A percentile compares a stretch with the other conserved stretches of the same genome.
These are phyloP conservation scores for Russula compacta DNA, from an alignment of 768 basidiomycete genomes.

Conservation along the genomic window DNA sequence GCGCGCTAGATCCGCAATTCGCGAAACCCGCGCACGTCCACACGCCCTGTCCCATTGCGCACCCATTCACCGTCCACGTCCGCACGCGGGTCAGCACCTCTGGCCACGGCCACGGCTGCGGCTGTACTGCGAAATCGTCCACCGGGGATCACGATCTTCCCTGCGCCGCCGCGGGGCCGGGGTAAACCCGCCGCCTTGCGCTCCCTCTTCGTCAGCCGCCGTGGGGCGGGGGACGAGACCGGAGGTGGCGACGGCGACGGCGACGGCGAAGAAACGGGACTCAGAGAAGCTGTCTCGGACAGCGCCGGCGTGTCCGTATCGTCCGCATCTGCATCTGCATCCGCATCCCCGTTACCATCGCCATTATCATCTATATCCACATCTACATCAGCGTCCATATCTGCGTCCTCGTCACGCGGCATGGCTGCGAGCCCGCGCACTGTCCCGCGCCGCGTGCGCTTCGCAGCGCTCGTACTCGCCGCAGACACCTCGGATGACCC, in stretches of 20 bases:
- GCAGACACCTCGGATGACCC: slow-evolving; percentile 30
- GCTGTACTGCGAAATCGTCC: slow-evolving; percentile 33
- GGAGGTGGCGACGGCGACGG: slow-evolving; percentile 23
- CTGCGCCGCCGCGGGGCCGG: slow-evolving; percentile 41
- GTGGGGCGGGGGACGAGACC: slow-evolving; percentile 25
- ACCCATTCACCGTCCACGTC: slow-evolving; percentile 45
- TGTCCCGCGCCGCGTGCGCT: slow-evolving; percentile 23
- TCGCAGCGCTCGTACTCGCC: slow-evolving; percentile 24
- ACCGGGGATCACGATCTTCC: slow-evolving; percentile 56
- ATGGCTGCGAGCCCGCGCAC: slow-evolving; percentile 3
- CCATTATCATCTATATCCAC: slow-evolving; percentile 22
- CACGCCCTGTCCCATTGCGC: slow-evolving; percentile 58
- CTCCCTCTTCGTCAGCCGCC: slow-evolving; percentile 53
- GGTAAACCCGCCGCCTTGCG: slow-evolving; percentile 62
- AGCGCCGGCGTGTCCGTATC: slow-evolving; percentile 34
- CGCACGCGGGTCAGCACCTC: slow-evolving; percentile 21
- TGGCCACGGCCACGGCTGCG: slow-evolving; percentile 23
- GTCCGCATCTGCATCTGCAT: slow-evolving; percentile 24
- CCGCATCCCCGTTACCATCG: slow-evolving; percentile 24
- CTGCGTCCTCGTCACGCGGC: slow-evolving; percentile 20
- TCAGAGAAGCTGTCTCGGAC: slow-evolving; percentile 30
- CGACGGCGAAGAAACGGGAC: slow-evolving; percentile 27
- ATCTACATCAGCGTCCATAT: slow-evolving; percentile 26
- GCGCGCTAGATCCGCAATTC: slow-evolving; percentile 56
- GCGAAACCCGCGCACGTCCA: slow-evolving; percentile 71